Base-by-base conservation (phyloP, 257 asterid genomes). In the Galeopsis tetrahit region DNA sequence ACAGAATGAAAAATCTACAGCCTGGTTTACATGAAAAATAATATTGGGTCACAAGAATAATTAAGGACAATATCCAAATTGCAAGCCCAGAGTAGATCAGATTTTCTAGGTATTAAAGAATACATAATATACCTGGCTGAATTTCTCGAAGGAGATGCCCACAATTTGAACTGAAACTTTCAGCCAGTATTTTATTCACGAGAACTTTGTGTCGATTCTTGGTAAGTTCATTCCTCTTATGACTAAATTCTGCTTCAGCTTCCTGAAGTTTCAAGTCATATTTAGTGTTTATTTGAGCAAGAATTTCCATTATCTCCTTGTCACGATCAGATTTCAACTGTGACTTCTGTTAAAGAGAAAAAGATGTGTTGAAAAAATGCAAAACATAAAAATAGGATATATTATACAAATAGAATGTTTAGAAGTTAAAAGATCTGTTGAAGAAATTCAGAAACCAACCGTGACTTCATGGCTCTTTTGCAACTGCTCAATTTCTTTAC, bases 151-250 rank as follows among this genome's bases (percentile, higher is more conserved):
- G 74, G 56, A 46, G 78, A 79, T 81, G 83, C 80, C 78, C 48
- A 88, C 83, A 60, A 65, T 80, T 32, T n/a, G 75, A 64, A 63
- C 85, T 80, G 72, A 87, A 77, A 66, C 75, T 78, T 52, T 83
- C 89, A 5, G 98, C 89, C 80, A 93, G 78, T 39, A 68, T 33
- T 75, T 76, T 81, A 79, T 89, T 87, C 86, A 68, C 75, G 63
- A 70, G 60, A 80, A 85, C 81, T 81, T 58, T 83, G 7, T 70
- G 72, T 6, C 40, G 75, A 75, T 77, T 87, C 70, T 42, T 72
- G 39, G 76, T 80, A 58, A 85, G 81, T 72, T 61, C 84, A 31
- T 76, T 56, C 78, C 66, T 80, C 65, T 82, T 85, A 69, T 17
- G 49, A 40, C 36, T 43, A 75, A 75, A 77, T 42, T 75, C 85